Conservation (phyloP, 1,284 basidiomycete genomes). For the Leccinum angustisporum region DNA sequence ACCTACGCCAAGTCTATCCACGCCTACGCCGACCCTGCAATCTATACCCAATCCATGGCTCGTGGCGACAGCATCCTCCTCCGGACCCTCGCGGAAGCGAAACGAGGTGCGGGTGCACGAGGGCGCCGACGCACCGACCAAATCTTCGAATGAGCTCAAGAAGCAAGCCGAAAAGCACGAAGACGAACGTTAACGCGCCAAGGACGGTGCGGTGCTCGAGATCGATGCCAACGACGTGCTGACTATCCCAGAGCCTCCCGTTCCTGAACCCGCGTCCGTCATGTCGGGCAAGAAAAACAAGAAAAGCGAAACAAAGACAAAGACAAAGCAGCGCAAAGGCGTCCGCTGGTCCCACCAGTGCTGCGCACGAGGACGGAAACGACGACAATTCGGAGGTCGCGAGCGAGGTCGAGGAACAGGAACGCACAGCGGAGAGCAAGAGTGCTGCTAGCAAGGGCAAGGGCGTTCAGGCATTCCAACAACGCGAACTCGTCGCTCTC, state of each 20-base stretch:
- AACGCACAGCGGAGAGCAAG: slow-evolving; percentile 45
- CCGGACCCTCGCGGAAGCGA: slow-evolving; percentile 41
- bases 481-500: slow-evolving; percentile 86
- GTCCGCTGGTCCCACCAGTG: slow-evolving; percentile 5
- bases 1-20: slow-evolving; percentile 28
- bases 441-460: slow-evolving; percentile 32
- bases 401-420: slow-evolving; percentile 70
- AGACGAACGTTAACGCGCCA: slow-evolving; percentile 54
- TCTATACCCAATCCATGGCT: slow-evolving; percentile 29
- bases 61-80: slow-evolving; percentile 12
- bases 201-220: slow-evolving; percentile 77
- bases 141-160: slow-evolving; percentile 66
- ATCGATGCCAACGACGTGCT: slow-evolving; percentile 63
- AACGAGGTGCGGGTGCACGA: slow-evolving; percentile 71
- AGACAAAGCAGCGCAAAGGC: slow-evolving; percentile 3
- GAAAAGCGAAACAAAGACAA: slow-evolving; percentile 12
- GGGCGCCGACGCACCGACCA: slow-evolving; percentile 53
- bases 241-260: slow-evolving; percentile 29
- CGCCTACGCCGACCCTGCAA: slow-evolving; percentile 9
- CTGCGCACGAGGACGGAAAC: slow-evolving; percentile 30
- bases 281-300: slow-evolving; percentile 14
- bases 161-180: too few species aligned
- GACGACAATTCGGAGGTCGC: slow-evolving; percentile 51
- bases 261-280: slow-evolving; percentile 2
- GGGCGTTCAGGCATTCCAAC: slow-evolving; percentile 69